Conservation (phyloP, 139 green algal genomes). For the Chlamydomonas schloesseri region DNA sequence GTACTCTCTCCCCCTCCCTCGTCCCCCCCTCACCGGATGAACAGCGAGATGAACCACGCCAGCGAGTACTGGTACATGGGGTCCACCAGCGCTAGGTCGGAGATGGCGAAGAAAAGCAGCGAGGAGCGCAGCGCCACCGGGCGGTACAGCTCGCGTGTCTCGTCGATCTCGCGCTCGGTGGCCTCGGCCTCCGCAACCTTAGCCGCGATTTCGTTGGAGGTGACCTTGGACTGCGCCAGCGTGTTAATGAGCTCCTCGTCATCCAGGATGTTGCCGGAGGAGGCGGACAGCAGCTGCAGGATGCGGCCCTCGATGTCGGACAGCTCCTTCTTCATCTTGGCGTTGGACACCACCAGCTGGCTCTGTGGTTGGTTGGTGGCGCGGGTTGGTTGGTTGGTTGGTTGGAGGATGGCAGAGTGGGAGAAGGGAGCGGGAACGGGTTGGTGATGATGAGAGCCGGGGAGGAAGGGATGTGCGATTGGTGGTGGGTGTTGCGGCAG, state of each 20-base stretch:
- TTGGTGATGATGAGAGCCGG: no score
- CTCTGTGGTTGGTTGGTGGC: constrained; percentile 47
- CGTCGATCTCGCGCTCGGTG: constrained; percentile 81
- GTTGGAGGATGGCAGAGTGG: no score
- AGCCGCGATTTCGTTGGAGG: constrained; percentile 75
- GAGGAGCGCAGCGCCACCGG: constrained; percentile 76
- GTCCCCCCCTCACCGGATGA: constrained; percentile 38
- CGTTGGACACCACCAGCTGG: constrained; percentile 83
- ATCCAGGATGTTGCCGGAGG: constrained; percentile 83
- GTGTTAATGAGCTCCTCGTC: constrained; percentile 88
- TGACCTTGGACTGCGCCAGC: constrained; percentile 81
- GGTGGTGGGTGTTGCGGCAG: no score
- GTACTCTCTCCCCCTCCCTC: no score
- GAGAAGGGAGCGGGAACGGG: no score
- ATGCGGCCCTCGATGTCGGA: constrained; percentile 84
- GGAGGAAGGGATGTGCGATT: no score
- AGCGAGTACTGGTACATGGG: constrained; percentile 89
- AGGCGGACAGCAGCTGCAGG: constrained; percentile 69
- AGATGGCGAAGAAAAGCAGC: constrained; percentile 88
- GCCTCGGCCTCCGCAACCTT: constrained; percentile 84
- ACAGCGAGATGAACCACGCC: constrained; percentile 53
- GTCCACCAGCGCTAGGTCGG: constrained; percentile 80
- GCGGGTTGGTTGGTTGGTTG: no score
- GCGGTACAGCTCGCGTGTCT: constrained; percentile 80
- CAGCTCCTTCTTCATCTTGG: constrained; percentile 90